Conservation (phyloP, 1,284 basidiomycete species). For the Sphagnurus paluster region DNA sequence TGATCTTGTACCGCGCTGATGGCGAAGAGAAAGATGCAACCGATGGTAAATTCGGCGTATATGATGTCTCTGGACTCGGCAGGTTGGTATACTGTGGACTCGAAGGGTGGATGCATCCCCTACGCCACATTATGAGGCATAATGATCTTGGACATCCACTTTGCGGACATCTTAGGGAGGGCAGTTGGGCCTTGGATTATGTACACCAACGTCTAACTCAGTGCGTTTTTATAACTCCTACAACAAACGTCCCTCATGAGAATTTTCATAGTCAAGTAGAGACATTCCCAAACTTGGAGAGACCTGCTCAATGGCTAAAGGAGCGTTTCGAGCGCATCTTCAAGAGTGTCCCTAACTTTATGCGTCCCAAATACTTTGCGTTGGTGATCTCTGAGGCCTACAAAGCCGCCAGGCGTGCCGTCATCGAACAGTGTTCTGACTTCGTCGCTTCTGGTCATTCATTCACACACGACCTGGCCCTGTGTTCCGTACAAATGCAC, state of each 20-base stretch:
- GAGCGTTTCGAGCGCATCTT: constrained; percentile 83
- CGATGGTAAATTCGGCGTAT: constrained; percentile 68
- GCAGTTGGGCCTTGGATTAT: constrained; percentile 91
- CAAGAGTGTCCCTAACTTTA: constrained; percentile 72
- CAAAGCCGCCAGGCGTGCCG: constrained; percentile 81
- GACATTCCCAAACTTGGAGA: constrained; percentile 65
- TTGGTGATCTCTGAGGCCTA: constrained; percentile 88
- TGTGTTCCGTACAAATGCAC: constrained; percentile 90
- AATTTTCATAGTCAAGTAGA: constrained; percentile 57
- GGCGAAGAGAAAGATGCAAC: constrained; percentile 91
- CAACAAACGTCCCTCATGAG: constrained; percentile 1
- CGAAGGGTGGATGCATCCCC: constrained; percentile 93
- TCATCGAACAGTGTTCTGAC: constrained; percentile 84
- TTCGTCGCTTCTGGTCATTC: constrained; percentile 82
- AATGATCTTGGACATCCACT: constrained; percentile 93
- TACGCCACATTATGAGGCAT: constrained; percentile 78
- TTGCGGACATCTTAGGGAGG: constrained; percentile 83
- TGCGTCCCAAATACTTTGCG: constrained; percentile 93
- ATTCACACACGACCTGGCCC: constrained; percentile 88
- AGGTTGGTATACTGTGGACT: constrained; percentile 86
- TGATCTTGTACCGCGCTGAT: constrained; percentile 80
- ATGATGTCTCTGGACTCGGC: constrained; percentile 75
- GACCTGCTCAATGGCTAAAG: constrained; percentile 81
- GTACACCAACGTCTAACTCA: constrained; percentile 68
- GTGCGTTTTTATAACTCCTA: constrained; percentile 44